phyloP scores from a whole-genome alignment of 192 early-diverging fungal species.

The Gorgonomyces haynaldii region DNA sequence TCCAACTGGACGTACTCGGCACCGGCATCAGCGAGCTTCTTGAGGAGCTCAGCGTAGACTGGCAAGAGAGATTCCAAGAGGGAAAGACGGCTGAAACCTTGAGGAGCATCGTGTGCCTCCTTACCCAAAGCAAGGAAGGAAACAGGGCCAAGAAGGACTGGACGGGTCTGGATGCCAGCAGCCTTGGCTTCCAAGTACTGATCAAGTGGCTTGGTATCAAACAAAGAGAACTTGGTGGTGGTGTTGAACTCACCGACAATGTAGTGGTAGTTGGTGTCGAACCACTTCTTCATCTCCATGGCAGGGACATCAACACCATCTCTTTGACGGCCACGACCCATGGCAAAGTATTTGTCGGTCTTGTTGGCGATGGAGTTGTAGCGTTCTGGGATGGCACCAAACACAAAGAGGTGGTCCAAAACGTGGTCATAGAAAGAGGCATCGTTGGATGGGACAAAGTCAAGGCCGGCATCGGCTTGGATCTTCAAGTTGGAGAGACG shows the following conservation, averaged over 20 bases:
- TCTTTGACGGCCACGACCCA: slow-evolving; percentile 87
- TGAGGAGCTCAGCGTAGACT: slow-evolving; percentile 65
- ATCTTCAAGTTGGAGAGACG: slow-evolving; percentile 43
- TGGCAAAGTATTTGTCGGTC: slow-evolving; percentile 86
- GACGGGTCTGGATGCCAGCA: slow-evolving; percentile 79
- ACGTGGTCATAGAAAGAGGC: slow-evolving; percentile 94
- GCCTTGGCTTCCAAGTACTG: slow-evolving; percentile 90
- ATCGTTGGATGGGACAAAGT: slow-evolving; percentile 84
- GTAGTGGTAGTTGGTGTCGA: slow-evolving; percentile 95
- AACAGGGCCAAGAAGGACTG: slow-evolving; percentile 86
- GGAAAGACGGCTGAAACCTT: slow-evolving; percentile 57
- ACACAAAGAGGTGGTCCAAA: slow-evolving; percentile 43
- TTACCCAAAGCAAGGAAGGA: slow-evolving; percentile 81
- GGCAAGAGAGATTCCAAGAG: slow-evolving; percentile 71
- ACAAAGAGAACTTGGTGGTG: slow-evolving; percentile 61
- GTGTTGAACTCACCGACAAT: slow-evolving; percentile 82
- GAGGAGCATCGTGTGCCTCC: slow-evolving; percentile 51
- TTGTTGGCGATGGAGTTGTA: slow-evolving; percentile 41
- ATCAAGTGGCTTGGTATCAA: slow-evolving; percentile 57
- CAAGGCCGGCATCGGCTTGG: slow-evolving; percentile 62
- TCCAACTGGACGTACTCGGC: slow-evolving; percentile 81
- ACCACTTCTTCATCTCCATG: slow-evolving; percentile 99
- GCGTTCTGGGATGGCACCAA: slow-evolving; percentile 48
- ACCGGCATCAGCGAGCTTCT: slow-evolving; percentile 58
- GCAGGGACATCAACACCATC: slow-evolving; percentile 80